phyloP scores from a whole-genome alignment of 352 stramenopile genomes.

The Phytopythium delawarense region DNA sequence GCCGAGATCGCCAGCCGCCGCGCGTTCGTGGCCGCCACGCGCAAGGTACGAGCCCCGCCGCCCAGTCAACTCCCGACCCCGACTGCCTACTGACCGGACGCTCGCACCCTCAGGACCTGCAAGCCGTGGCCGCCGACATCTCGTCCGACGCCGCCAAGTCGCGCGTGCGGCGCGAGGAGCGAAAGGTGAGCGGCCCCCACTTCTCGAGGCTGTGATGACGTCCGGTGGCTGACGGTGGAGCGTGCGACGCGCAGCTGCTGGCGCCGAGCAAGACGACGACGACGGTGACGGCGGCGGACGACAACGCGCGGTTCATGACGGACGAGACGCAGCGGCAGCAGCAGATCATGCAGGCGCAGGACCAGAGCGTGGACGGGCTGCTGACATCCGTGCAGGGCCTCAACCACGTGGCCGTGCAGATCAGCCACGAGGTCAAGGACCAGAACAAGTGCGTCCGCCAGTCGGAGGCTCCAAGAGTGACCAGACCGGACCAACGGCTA shows the following conservation, averaged over 20 bases:
- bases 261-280: constrained; percentile 18
- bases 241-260: constrained; percentile 27
- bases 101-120: constrained; percentile 32
- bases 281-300: constrained; percentile 14
- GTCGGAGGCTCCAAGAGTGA: no score
- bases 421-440: constrained; percentile 62
- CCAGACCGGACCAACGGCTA: no score
- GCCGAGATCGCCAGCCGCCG: constrained; percentile 62
- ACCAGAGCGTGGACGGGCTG: constrained; percentile 55
- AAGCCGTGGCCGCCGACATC: constrained; percentile 49
- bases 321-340: constrained; percentile 56
- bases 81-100: no score
- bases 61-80: no score
- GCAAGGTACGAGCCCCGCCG: constrained; percentile 18
- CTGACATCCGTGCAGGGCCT: constrained; percentile 47
- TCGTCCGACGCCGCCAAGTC: constrained; percentile 54
- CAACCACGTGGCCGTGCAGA: constrained; percentile 65
- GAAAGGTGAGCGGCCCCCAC: constrained; percentile 28
- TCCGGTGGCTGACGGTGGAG: no score
- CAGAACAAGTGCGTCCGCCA: constrained; percentile 61
- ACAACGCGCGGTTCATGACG: constrained; percentile 51
- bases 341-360: constrained; percentile 72
- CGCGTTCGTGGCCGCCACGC: constrained; percentile 54
- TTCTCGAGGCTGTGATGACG: no score
- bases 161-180: constrained; percentile 56